A percentile compares a stretch with the other conserved stretches of the same genome.
These are phyloP conservation scores for Paraleonurus japonicus DNA, from an alignment of 257 asterid genomes.

Conservation along the genomic window DNA sequence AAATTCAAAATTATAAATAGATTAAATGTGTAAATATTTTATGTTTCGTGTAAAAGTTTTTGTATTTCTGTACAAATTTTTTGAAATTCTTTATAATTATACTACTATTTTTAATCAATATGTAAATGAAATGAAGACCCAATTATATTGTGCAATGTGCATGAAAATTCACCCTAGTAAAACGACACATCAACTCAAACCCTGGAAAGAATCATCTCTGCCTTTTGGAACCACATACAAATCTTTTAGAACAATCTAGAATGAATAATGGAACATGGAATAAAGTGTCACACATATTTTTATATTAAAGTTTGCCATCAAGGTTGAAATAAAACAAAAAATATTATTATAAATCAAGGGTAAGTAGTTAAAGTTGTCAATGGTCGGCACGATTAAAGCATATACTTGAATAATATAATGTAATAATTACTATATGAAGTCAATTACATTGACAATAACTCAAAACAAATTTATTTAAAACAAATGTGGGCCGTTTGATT, in stretches of 20 bases:
- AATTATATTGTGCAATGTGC: too few species aligned
- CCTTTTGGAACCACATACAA: not conserved
- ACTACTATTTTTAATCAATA: too few species aligned
- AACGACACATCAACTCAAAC: not conserved
- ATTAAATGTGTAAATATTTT: too few species aligned
- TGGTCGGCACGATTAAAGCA: slow-evolving; percentile 21
- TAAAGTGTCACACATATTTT: slow-evolving; percentile 8
- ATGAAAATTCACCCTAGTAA: too few species aligned
- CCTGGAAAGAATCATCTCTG: not conserved
- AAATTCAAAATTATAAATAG: too few species aligned
- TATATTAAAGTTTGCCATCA: not conserved
- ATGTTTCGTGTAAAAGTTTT: too few species aligned
- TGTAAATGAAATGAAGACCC: too few species aligned
- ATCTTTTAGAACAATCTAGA: slow-evolving; percentile 34
- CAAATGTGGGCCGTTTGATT: not conserved
- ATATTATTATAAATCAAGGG: not conserved
- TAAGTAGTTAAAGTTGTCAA: not conserved
- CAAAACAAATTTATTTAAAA: not conserved
- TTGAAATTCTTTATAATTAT: too few species aligned
- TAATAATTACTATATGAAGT: slow-evolving; percentile 10
- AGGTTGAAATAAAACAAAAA: not conserved
- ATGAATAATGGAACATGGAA: slow-evolving; percentile 22
- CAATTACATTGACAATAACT: slow-evolving; percentile 14
- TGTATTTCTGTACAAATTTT: too few species aligned
- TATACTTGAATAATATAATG: not conserved